Base-by-base conservation (phyloP, 1,284 basidiomycete species). In the Rhodotorula sp. region DNA sequence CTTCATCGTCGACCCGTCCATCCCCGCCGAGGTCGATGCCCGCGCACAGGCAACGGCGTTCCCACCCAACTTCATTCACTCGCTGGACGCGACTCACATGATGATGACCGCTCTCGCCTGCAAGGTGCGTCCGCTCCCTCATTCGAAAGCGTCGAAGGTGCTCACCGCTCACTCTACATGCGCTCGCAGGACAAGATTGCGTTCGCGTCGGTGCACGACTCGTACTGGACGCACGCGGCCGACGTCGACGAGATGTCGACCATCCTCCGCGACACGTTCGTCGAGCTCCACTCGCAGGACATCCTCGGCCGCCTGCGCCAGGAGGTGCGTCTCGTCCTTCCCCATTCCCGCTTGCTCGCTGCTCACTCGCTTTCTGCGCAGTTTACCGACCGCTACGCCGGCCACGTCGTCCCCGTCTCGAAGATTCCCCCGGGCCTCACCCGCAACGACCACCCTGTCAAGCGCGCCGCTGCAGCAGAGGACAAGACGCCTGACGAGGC, bases 31-130 rank as follows among this genome's bases (percentile, higher is more conserved):
- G 82, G 95, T 98, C 51, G 91, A 94, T 77, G 83, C 92, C 0
- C 79, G 85, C 72, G 97, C 97, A 82, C 96, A 99, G 82, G 91
- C 94, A 0, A 89, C 92, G 4, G 97, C 96, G 3, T 99, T 99
- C 88, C 96, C 96, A 21, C 97, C 96, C 53, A 99, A 99, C 85
- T 99, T 96, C 80, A 93, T 99, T 70, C 97, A 99, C 82, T 94
- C 91, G 79, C 85, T 99, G 61, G 97, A 99, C 81, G 97, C 97
- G 7, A 97, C 96, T 1, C 97, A 99, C 83, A 98, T 99, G 95
- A 90, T 98, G 86, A 83, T 98, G 76, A 98, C 95, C 1, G 95
- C 96, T n/a, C 85, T 97, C 54, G 90, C 92, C 79, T 97, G 92
- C 80, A 84, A 86, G 78, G 44, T 44, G 15, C 15, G 44, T 19